phyloP scores from a whole-genome alignment of 352 stramenopile species.

The Aphanomyces cochlioides region DNA sequence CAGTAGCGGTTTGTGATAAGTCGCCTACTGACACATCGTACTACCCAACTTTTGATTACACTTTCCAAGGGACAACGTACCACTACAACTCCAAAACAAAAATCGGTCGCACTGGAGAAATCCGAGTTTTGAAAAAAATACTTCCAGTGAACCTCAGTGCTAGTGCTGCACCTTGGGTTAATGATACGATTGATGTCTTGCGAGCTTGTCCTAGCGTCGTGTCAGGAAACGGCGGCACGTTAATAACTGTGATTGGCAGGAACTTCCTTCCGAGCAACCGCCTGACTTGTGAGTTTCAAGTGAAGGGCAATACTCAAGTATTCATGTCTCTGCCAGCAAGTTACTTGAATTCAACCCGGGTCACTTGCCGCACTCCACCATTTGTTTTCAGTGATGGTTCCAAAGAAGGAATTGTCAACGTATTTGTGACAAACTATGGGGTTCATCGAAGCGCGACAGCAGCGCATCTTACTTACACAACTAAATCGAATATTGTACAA shows the following conservation, averaged over 20 bases:
- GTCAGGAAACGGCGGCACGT: constrained; percentile 39
- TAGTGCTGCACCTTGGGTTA: constrained; percentile 82
- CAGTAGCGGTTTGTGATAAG: constrained; percentile 94
- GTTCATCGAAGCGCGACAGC: constrained; percentile 63
- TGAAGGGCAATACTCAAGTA: constrained; percentile 32
- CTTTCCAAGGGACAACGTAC: constrained; percentile 48
- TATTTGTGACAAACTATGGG: constrained; percentile 82
- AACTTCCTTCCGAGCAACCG: constrained; percentile 89
- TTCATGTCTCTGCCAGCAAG: constrained; percentile 45
- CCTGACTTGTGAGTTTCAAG: constrained; percentile 84
- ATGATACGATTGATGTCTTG: constrained; percentile 94
- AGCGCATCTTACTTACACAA: constrained; percentile 46
- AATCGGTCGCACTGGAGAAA: constrained; percentile 67
- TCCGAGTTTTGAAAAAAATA: constrained; percentile 87
- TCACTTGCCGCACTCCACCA: constrained; percentile 71
- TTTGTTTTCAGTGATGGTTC: constrained; percentile 39
- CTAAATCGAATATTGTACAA: constrained; percentile 37
- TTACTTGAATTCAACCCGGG: constrained; percentile 78
- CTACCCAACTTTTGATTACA: constrained; percentile 73
- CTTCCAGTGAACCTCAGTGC: constrained; percentile 90
- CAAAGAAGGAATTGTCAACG: constrained; percentile 38
- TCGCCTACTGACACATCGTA: constrained; percentile 56
- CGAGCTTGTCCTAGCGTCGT: constrained; percentile 71
- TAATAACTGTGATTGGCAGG: constrained; percentile 91
- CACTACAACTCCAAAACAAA: constrained; percentile 75